Base-by-base conservation (phyloP, 129 eudicot genomes). In the Centrapalus pauciflorus region DNA sequence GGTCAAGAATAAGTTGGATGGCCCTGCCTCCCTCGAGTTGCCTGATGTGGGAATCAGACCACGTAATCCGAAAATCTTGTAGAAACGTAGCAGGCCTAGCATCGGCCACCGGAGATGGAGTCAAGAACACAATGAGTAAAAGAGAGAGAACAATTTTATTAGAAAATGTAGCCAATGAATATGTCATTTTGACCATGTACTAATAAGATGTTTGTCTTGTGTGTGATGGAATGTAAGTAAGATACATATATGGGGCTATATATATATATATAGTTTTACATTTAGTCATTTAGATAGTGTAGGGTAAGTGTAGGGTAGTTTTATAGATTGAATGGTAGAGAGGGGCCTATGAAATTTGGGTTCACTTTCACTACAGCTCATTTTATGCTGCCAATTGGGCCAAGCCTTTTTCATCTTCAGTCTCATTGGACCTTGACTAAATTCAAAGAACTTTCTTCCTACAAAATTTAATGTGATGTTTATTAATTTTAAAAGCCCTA, bases 1-100 rank as follows among this genome's bases (percentile, higher is more conserved):
- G 93, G 71, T 91, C 97, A 2, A 91, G 94, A 64, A 70, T 32
- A 24, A 91, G 96, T 20, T 87, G 97, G 33, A 91, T 87, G 61
- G 83, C 87, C 33, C 61, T 81, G 2, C 96, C 97, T 3, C 96
- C 93, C 0, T 87, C 94, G 4, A 91, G 40, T 46, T 82, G 84
- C 17, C 55, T 82, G 57, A 91, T 77, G 72, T 91, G 97, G 16
- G 87, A 67, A 32, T 87, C 97, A 1, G 94, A 64, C 97, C 97
- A 91, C 7, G 97, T 83, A 28, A 85, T 70, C 3, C 77, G 72
- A 64, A 91, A 91, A 50, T 91, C 97, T 46, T 91, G 86, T 21
- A 70, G 72, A 55, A 87, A 91, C 0, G 90, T 91, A 34, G 97
- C 97, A 1, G 96, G 90, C 52, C 77, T 82, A 14, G 67, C 93